A percentile compares a stretch with the other conserved stretches of the same genome.
Conservation (phyloP, 2,329 filamentous ascomycete species). For the Trichoderma sp. region DNA sequence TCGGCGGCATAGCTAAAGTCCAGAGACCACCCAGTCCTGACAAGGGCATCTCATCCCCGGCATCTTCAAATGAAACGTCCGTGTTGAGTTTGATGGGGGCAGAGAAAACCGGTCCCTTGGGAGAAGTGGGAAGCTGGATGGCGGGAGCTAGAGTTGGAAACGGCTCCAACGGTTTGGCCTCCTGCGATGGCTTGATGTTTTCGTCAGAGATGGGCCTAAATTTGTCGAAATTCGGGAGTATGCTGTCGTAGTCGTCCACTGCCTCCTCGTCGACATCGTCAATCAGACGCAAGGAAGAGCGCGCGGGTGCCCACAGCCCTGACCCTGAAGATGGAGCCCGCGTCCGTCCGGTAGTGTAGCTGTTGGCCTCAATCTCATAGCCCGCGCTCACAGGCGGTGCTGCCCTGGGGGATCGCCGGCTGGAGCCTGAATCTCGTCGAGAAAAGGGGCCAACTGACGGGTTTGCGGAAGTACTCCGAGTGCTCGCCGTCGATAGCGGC, state of each 20-base stretch:
- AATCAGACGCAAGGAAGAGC: slow-evolving; percentile 43
- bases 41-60: slow-evolving; percentile 32
- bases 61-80: slow-evolving; percentile 30
- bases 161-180: background rate
- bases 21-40: slow-evolving; percentile 42
- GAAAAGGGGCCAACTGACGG: slow-evolving; percentile 30
- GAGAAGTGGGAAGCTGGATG: slow-evolving; percentile 17
- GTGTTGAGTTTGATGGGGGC: slow-evolving; percentile 38
- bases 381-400: slow-evolving; percentile 22
- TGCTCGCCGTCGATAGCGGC: slow-evolving; percentile 40
- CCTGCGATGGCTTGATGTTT: background rate
- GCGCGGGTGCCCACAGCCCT: slow-evolving; percentile 36
- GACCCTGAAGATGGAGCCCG: slow-evolving; percentile 28
- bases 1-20: slow-evolving; percentile 43
- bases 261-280: slow-evolving; percentile 44
- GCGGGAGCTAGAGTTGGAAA: background rate
- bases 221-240: slow-evolving; percentile 52
- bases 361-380: slow-evolving; percentile 18
- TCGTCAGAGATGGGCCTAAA: slow-evolving; percentile 25
- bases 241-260: slow-evolving; percentile 47
- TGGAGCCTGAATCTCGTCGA: slow-evolving; percentile 33
- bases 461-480: slow-evolving; percentile 46
- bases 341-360: background rate
- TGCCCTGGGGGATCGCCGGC: slow-evolving; percentile 25
- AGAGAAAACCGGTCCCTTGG: slow-evolving; percentile 32